A percentile compares a stretch with the other conserved stretches of the same genome.
Conservation (phyloP, 1,284 basidiomycete species). For the Ceratobasidium sp. region DNA sequence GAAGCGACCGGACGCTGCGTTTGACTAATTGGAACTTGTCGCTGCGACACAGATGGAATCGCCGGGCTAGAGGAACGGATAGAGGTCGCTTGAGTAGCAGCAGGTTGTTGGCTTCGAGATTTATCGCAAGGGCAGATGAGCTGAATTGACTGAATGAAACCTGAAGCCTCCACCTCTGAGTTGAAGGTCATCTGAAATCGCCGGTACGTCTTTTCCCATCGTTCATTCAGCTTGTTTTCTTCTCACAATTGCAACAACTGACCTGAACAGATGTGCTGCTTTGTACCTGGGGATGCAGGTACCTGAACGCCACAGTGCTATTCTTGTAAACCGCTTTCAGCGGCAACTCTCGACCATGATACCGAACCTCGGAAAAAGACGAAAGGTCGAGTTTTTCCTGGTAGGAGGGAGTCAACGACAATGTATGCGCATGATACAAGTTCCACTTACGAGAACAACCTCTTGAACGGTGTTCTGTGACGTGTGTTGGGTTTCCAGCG, state of each 20-base stretch:
- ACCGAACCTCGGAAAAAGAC: slow-evolving; percentile 22
- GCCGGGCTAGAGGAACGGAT: neutral
- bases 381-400: slow-evolving; percentile 30
- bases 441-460: slow-evolving; percentile 23
- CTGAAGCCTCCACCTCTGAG: slow-evolving; percentile 1
- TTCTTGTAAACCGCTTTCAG: slow-evolving; percentile 38
- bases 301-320: slow-evolving; percentile 15
- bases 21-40: neutral
- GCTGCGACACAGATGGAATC: neutral
- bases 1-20: neutral
- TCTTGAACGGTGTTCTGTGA: slow-evolving; percentile 23
- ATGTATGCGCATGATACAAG: slow-evolving; percentile 20
- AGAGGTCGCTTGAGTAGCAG: neutral
- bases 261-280: slow-evolving; percentile 7
- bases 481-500: slow-evolving; percentile 4
- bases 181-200: slow-evolving; percentile 36
- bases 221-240: neutral
- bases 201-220: slow-evolving; percentile 13
- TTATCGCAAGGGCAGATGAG: slow-evolving; percentile 16
- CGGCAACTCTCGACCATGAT: slow-evolving; percentile 20
- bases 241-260: neutral
- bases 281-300: slow-evolving; percentile 19
- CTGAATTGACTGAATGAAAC: slow-evolving; percentile 23
- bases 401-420: neutral
- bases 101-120: neutral